A percentile compares a stretch with the other conserved stretches of the same genome.
These are phyloP conservation scores for Verticillium albo-atrum DNA, from an alignment of 2,329 filamentous ascomycete species.

Conservation along the genomic window DNA sequence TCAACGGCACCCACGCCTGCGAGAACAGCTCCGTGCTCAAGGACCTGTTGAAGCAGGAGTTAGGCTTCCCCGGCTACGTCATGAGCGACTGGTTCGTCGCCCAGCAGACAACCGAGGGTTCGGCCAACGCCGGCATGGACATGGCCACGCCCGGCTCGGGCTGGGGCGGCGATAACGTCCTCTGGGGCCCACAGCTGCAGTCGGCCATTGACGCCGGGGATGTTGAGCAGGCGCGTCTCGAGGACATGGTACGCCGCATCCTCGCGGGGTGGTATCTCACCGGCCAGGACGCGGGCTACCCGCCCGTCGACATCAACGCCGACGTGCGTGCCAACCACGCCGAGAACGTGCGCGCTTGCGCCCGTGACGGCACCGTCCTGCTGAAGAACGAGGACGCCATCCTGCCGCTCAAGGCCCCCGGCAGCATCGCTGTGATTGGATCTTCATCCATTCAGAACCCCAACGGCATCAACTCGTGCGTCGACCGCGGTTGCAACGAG, in stretches of 20 bases:
- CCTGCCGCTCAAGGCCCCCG: constrained; percentile 51
- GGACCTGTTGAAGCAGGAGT: constrained; percentile 61
- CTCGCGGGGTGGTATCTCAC: constrained; percentile 58
- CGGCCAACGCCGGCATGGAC: constrained; percentile 66
- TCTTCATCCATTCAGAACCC: constrained; percentile 57
- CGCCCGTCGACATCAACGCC: constrained; percentile 48
- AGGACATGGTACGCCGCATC: constrained; percentile 64
- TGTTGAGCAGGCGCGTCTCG: constrained; percentile 54
- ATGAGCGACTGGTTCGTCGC: constrained; percentile 65
- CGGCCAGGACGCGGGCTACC: constrained; percentile 45
- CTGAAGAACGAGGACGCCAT: constrained; percentile 58
- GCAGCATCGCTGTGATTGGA: constrained; percentile 57
- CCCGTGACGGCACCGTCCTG: constrained; percentile 57
- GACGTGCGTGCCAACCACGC: constrained; percentile 57
- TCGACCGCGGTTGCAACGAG: constrained; percentile 55
- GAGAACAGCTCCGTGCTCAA: constrained; percentile 59
- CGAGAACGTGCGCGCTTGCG: constrained; percentile 53
- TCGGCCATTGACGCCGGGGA: constrained; percentile 52
- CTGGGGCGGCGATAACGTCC: constrained; percentile 45
- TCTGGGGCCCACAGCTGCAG: constrained; percentile 52
- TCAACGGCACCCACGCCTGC: constrained; percentile 66
- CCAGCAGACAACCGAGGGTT: constrained; percentile 65
- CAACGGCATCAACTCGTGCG: constrained; percentile 59
- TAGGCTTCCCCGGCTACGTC: constrained; percentile 66
- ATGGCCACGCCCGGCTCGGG: constrained; percentile 77